phyloP scores from a whole-genome alignment of 345 rosid genomes.

The Eucalyptus albens region DNA sequence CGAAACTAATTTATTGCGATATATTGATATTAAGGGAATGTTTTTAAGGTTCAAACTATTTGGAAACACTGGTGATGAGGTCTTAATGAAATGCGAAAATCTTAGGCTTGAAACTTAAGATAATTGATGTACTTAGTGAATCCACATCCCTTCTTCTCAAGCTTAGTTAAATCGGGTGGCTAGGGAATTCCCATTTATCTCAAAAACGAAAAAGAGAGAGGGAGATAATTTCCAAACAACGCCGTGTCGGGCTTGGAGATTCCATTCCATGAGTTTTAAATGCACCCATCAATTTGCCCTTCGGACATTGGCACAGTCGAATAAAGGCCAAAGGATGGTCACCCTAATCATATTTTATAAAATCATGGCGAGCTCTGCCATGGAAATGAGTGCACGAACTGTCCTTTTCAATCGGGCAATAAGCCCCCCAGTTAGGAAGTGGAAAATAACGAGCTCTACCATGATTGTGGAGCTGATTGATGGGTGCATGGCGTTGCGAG shows the following conservation, averaged over 20 bases:
- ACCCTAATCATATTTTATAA: neutral
- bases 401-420: neutral
- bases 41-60: neutral
- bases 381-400: neutral
- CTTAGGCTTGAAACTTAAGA: neutral
- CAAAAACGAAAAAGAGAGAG: neutral
- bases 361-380: neutral
- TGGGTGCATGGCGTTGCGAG: neutral
- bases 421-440: neutral
- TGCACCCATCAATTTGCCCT: neutral
- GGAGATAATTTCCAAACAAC: neutral
- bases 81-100: neutral
- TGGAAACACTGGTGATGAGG: neutral
- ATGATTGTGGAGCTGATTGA: neutral
- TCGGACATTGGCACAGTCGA: neutral
- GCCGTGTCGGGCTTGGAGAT: neutral
- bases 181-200: neutral
- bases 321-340: neutral
- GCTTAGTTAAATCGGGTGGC: neutral
- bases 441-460: neutral
- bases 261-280: neutral
- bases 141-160: neutral
- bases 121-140: neutral
- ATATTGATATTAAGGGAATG: neutral
- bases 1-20: neutral